Percentiles rank a stretch among this genome's conserved stretches.
Evolutionary conservation across 441 rosid species (phyloP).

Genomic region (Oxalis stricta): DNA sequence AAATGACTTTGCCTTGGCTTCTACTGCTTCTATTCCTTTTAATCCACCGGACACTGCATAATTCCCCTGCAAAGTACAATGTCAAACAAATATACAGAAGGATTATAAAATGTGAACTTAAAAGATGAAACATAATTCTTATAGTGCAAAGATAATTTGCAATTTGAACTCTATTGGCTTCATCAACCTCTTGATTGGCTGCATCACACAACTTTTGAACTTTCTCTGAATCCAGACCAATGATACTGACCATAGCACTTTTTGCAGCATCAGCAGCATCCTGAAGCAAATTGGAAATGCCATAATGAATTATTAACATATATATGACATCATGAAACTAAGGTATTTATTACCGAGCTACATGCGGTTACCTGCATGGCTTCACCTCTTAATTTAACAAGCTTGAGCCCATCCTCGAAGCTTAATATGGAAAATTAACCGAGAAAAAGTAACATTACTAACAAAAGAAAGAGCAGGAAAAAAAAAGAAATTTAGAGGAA

Average conservation of each 20-base stretch:
- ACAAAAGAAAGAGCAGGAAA: too few relatives aligned
- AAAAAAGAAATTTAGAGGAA: too few relatives aligned
- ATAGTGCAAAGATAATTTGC: slow-evolving; percentile 80
- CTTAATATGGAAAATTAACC: slow-evolving; percentile 29
- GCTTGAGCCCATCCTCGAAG: slow-evolving; percentile 93
- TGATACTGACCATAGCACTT: slow-evolving; percentile 90
- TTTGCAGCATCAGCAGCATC: slow-evolving; percentile 95
- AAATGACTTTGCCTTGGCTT: slow-evolving; percentile 89
- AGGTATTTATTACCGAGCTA: slow-evolving; percentile 2
- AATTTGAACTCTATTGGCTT: slow-evolving; percentile 69
- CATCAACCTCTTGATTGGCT: slow-evolving; percentile 82
- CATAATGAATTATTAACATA: slow-evolving; percentile 2
- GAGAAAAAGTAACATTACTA: too few relatives aligned
- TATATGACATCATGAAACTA: not conserved
- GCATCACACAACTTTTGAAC: slow-evolving; percentile 84
- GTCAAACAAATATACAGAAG: too few relatives aligned
- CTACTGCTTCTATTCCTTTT: slow-evolving; percentile 81
- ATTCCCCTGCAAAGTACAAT: slow-evolving; percentile 60
- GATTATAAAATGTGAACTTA: too few relatives aligned
- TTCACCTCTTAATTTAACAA: slow-evolving; percentile 89
- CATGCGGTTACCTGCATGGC: slow-evolving; percentile 71
- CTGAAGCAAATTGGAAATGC: slow-evolving; percentile 30
- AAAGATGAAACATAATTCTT: slow-evolving; percentile 18
- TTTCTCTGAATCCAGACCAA: slow-evolving; percentile 77
- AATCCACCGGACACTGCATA: slow-evolving; percentile 95